These are phyloP conservation scores for Hordeum marinum DNA, from an alignment of 176 grass and related monocot genomes.

Conservation along the genomic window DNA sequence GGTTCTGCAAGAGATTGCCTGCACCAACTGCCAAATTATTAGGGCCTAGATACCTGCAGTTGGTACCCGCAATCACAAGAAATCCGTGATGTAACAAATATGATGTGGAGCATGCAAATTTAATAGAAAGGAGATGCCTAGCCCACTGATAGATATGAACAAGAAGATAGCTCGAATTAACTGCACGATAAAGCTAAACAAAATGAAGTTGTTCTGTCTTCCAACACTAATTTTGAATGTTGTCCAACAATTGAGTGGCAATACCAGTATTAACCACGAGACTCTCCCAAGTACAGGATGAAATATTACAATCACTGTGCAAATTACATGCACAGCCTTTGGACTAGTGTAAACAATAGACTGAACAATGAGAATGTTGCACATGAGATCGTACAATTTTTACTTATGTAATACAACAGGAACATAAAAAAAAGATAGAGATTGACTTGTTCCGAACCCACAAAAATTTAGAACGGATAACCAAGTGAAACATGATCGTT, in stretches of 20 bases:
- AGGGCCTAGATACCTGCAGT: constrained; percentile 29
- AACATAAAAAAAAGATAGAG: background rate
- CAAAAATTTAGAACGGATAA: background rate
- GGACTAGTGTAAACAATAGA: background rate
- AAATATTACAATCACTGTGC: background rate
- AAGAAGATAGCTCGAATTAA: background rate
- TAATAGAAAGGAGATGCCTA: background rate
- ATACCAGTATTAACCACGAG: background rate
- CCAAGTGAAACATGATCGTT: background rate
- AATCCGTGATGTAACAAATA: background rate
- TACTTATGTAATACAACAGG: background rate
- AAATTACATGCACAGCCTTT: constrained; percentile 5
- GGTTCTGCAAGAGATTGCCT: background rate
- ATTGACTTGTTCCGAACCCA: background rate
- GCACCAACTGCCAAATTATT: background rate
- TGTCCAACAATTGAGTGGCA: background rate
- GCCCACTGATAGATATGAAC: background rate
- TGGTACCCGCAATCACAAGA: constrained; percentile 11
- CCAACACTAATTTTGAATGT: background rate
- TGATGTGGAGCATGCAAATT: background rate
- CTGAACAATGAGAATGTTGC: background rate
- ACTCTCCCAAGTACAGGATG: background rate
- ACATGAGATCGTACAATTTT: background rate
- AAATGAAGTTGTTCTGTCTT: background rate
- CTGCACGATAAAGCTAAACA: background rate